phyloP scores from a whole-genome alignment of 179 eudicot genomes.

The Spergularia azorica region DNA sequence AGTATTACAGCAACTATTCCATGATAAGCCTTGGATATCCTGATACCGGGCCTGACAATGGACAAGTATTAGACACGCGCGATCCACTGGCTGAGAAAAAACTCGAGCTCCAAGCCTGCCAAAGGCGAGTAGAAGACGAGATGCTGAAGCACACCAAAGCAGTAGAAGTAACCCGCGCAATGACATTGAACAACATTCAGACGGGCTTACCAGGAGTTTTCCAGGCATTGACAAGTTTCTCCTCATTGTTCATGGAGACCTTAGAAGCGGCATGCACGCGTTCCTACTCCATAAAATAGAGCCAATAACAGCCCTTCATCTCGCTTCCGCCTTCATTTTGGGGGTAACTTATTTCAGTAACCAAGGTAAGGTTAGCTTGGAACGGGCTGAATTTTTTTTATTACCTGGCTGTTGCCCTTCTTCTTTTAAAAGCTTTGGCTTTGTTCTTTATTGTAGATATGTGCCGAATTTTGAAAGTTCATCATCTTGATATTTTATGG shows the following conservation, averaged over 20 bases:
- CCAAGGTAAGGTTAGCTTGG: conserved; percentile 25
- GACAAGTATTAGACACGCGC: conserved; percentile 64
- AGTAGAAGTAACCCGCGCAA: conserved; percentile 85
- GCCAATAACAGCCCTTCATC: not conserved
- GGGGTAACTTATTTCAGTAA: conserved; percentile 25
- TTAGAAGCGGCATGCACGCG: conserved; percentile 70
- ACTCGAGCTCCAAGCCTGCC: conserved; percentile 71
- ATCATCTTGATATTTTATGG: conserved; percentile 30
- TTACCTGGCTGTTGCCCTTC: conserved; percentile 19
- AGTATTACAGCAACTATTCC: conserved; percentile 81
- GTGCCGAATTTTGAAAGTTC: conserved; percentile 50
- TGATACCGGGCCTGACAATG: conserved; percentile 51
- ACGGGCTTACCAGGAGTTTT: conserved; percentile 93
- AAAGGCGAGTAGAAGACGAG: conserved; percentile 84
- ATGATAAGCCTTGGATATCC: conserved; percentile 83
- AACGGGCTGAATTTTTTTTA: conserved; percentile 34
- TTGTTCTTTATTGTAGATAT: conserved; percentile 50
- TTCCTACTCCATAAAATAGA: conserved; percentile 72
- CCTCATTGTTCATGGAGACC: conserved; percentile 62
- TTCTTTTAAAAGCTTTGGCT: conserved; percentile 1
- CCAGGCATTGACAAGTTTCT: conserved; percentile 90
- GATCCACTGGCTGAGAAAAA: conserved; percentile 85
- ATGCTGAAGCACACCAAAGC: conserved; percentile 80
- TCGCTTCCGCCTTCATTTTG: conserved; percentile 4
- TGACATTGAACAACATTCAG: conserved; percentile 86